phyloP scores from a whole-genome alignment of 176 grass and related monocot genomes.

The Elaeis guineensis region DNA sequence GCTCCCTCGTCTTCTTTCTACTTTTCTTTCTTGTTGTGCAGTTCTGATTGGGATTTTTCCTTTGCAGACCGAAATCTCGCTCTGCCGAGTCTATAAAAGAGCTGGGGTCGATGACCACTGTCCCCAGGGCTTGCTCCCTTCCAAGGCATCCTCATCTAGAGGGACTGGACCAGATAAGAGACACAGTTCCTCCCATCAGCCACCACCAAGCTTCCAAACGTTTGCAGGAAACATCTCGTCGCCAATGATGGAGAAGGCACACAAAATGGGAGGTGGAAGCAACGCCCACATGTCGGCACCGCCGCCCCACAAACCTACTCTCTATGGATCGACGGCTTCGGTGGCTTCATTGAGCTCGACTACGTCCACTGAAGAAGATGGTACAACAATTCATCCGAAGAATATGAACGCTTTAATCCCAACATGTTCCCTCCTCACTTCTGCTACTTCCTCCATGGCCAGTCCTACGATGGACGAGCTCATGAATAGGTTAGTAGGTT shows the following conservation, averaged over 20 bases:
- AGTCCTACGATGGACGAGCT: constrained; percentile 54
- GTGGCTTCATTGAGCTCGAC: constrained; percentile 23
- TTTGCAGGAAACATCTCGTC: constrained; percentile 43
- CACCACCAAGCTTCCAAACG: constrained; percentile 34
- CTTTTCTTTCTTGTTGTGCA: background rate
- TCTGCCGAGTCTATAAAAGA: constrained; percentile 91
- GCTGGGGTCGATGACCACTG: constrained; percentile 63
- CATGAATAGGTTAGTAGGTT: constrained; percentile 50
- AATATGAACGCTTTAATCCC: constrained; percentile 38
- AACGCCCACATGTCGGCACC: constrained; percentile 6
- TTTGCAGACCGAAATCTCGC: constrained; percentile 79
- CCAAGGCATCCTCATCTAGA: constrained; percentile 25
- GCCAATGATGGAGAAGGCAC: constrained; percentile 15
- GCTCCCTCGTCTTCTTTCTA: background rate
- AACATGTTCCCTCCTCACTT: constrained; percentile 61
- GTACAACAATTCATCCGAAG: constrained; percentile 23
- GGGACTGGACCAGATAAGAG: constrained; percentile 21
- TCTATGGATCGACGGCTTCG: constrained; percentile 19
- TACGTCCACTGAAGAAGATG: constrained; percentile 16
- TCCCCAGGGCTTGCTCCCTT: constrained; percentile 4
- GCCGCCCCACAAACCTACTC: constrained; percentile 6
- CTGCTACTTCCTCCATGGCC: constrained; percentile 44
- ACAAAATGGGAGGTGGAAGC: constrained; percentile 10
- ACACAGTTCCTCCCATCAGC: constrained; percentile 36
- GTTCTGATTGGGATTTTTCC: too few species aligned